Conservation (phyloP, 148 eudicot species). For the Drosera capensis region DNA sequence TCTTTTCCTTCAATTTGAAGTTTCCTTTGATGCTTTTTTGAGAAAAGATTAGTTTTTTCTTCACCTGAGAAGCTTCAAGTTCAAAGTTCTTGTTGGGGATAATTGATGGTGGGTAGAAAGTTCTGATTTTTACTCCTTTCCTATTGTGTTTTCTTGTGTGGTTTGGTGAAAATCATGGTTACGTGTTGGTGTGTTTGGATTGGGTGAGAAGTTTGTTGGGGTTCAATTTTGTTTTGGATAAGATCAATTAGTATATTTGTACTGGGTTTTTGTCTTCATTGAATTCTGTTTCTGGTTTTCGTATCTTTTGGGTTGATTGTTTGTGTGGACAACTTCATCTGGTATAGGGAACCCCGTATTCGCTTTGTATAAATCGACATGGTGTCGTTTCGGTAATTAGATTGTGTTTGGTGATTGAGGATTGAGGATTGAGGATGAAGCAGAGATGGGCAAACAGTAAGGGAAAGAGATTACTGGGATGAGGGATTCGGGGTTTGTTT, state of each 20-base stretch:
- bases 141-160: too few relatives aligned
- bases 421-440: not conserved
- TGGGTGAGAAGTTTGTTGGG: constrained; percentile 1
- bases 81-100: too few relatives aligned
- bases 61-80: too few relatives aligned
- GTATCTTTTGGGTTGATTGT: not conserved
- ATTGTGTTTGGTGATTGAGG: not conserved
- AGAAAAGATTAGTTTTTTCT: too few relatives aligned
- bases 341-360: not conserved
- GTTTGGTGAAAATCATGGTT: not conserved
- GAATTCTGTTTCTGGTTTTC: constrained; percentile 4
- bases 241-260: constrained; percentile 2
- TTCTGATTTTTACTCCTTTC: too few relatives aligned
- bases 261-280: constrained; percentile 7
- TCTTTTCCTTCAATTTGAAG: too few relatives aligned
- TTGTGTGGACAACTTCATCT: not conserved
- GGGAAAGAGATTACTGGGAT: constrained; percentile 10
- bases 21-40: too few relatives aligned
- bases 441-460: too few relatives aligned
- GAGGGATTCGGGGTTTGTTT: constrained; percentile 26
- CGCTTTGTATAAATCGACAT: not conserved
- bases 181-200: not conserved
- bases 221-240: constrained; percentile 13
- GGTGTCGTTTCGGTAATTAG: not conserved
- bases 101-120: too few relatives aligned